These are phyloP conservation scores for Collybiopsis luxurians DNA, from an alignment of 768 basidiomycete species.

Conservation along the genomic window DNA sequence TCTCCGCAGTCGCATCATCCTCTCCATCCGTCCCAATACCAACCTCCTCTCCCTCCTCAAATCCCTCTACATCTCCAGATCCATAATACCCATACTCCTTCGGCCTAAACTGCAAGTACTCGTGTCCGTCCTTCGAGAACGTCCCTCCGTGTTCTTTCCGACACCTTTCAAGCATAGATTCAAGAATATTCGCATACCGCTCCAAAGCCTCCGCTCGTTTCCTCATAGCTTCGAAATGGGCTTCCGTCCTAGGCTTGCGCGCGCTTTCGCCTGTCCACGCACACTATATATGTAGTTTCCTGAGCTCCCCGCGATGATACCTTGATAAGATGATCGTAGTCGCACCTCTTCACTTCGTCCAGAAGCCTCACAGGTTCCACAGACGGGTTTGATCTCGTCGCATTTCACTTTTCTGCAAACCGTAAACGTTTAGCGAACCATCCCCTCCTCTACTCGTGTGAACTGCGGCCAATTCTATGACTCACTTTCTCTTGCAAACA, in stretches of 20 bases:
- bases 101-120: conserved; percentile 30
- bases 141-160: conserved; percentile 33
- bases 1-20: conserved; percentile 26
- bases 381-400: conserved; percentile 42
- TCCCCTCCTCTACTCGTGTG: no score
- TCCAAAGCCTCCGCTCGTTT: conserved; percentile 37
- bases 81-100: conserved; percentile 19
- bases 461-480: no score
- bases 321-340: not conserved
- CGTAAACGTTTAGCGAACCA: no score
- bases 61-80: conserved; percentile 12
- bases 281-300: conserved; percentile 27
- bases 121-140: conserved; percentile 19
- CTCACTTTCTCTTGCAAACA: conserved; percentile 40
- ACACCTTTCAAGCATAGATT: conserved; percentile 40
- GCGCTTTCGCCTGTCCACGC: conserved; percentile 40
- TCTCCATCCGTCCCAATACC: conserved; percentile 12
- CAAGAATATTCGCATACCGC: conserved; percentile 38
- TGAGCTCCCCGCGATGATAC: not conserved
- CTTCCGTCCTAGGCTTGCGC: conserved; percentile 41
- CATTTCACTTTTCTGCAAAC: conserved; percentile 51
- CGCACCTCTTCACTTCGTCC: conserved; percentile 39
- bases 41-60: not conserved
- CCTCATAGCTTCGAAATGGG: conserved; percentile 43
- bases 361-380: conserved; percentile 34